phyloP scores from a whole-genome alignment of 768 basidiomycete species.

The Psilocybe azurescens region DNA sequence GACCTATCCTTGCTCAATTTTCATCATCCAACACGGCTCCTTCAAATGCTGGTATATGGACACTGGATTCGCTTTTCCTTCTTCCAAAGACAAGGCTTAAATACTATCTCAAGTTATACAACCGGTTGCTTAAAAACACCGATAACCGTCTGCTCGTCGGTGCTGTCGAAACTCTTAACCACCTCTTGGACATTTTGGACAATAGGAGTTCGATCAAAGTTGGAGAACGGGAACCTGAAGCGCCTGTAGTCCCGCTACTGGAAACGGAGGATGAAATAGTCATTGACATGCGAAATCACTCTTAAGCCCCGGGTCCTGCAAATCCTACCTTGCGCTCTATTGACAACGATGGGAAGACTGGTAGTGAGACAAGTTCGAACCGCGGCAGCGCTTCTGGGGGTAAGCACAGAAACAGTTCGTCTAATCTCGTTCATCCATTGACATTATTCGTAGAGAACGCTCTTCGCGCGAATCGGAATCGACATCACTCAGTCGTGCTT shows the following conservation, averaged over 20 bases:
- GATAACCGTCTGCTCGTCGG: conserved; percentile 83
- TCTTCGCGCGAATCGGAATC: conserved; percentile 63
- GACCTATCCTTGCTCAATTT: conserved; percentile 69
- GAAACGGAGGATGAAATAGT: conserved; percentile 62
- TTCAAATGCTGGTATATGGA: conserved; percentile 64
- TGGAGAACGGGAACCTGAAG: conserved; percentile 30
- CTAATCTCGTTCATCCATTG: conserved; percentile 7
- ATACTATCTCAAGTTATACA: conserved; percentile 93
- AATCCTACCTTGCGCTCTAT: conserved; percentile 23
- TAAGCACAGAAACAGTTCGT: conserved; percentile 27
- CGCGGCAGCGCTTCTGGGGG: conserved; percentile 61
- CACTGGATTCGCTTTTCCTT: conserved; percentile 86
- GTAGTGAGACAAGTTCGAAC: conserved; percentile 57
- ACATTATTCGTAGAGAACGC: conserved; percentile 48
- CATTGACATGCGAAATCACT: conserved; percentile 54
- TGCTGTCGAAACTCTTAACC: conserved; percentile 82
- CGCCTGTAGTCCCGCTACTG: conserved; percentile 21
- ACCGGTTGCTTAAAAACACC: conserved; percentile 84
- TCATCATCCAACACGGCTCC: conserved; percentile 61
- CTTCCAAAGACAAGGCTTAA: conserved; percentile 84
- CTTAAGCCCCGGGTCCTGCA: conserved; percentile 30
- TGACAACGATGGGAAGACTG: conserved; percentile 35
- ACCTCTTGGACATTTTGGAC: conserved; percentile 71
- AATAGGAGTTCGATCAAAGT: conserved; percentile 60
- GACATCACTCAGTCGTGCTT: conserved; percentile 57